Percentiles rank a stretch among this genome's conserved stretches.
phyloP scores from a whole-genome alignment of 1,139 yeast genomes.

The Tardiomyces digboiensis region DNA sequence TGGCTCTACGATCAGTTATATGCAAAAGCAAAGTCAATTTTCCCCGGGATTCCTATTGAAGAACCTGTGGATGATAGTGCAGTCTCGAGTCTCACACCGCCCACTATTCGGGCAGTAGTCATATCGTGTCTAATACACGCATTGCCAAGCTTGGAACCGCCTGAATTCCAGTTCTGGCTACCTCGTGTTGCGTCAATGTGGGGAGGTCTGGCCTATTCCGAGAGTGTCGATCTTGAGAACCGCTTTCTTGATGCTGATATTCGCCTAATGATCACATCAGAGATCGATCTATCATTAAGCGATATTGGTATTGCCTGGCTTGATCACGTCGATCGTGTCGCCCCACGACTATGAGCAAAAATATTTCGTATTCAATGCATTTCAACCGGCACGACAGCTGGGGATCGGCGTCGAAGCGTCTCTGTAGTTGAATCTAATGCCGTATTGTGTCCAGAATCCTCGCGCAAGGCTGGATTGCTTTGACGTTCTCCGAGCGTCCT shows the following conservation, averaged over 20 bases:
- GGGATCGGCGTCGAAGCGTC: neutral
- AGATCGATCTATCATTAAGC: constrained; percentile 48
- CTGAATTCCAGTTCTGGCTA: constrained; percentile 39
- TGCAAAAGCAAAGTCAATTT: constrained; percentile 20
- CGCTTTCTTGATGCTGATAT: constrained; percentile 26
- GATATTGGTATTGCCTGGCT: constrained; percentile 63
- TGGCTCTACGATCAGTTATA: constrained; percentile 35
- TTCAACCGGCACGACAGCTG: neutral
- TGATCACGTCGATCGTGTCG: constrained; percentile 21
- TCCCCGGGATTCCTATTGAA: constrained; percentile 25
- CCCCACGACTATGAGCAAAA: neutral
- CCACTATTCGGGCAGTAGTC: constrained; percentile 43
- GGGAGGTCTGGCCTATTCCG: constrained; percentile 15
- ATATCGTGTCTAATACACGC: constrained; percentile 40
- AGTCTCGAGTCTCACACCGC: constrained; percentile 9
- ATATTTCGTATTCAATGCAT: neutral
- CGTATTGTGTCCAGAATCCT: neutral
- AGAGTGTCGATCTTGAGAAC: constrained; percentile 20
- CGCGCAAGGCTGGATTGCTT: neutral
- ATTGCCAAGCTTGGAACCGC: constrained; percentile 45
- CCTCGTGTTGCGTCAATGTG: constrained; percentile 36
- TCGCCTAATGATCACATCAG: constrained; percentile 36
- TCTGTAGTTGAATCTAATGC: neutral
- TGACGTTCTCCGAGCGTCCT: neutral
- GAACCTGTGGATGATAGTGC: constrained; percentile 4